phyloP scores from a whole-genome alignment of 2,329 filamentous ascomycete species.

The Corniculantispora saksenae region DNA sequence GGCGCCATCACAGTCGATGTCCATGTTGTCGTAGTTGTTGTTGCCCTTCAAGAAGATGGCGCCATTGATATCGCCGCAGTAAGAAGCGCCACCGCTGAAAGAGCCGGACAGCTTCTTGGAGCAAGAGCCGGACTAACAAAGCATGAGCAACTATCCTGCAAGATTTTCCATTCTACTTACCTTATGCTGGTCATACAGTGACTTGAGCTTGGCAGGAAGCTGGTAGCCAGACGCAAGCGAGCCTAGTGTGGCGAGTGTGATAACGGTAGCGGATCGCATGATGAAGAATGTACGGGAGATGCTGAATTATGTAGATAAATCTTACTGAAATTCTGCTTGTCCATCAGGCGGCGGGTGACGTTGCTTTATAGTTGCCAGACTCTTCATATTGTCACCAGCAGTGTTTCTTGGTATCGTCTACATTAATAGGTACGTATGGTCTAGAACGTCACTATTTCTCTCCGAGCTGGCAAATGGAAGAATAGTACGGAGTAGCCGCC shows the following conservation, averaged over 20 bases:
- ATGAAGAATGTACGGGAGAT: not conserved
- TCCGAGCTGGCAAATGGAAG: not conserved
- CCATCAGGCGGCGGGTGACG: not conserved
- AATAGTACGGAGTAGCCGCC: not conserved
- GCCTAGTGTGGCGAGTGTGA: slow-evolving; percentile 18
- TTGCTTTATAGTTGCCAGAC: not conserved
- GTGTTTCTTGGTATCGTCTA: not conserved
- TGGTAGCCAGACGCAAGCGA: slow-evolving; percentile 18
- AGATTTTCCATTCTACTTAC: not conserved
- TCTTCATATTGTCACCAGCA: not conserved
- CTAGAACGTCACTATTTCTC: not conserved
- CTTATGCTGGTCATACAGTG: slow-evolving; percentile 23
- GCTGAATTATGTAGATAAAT: not conserved
- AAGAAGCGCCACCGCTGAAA: not conserved
- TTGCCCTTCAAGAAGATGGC: slow-evolving; percentile 45
- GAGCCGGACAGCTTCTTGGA: slow-evolving; percentile 5
- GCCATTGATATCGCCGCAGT: slow-evolving; percentile 24
- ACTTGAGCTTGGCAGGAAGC: slow-evolving; percentile 22
- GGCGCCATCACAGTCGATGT: slow-evolving; percentile 52
- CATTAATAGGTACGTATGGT: not conserved
- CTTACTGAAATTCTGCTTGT: not conserved
- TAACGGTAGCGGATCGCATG: slow-evolving; percentile 20
- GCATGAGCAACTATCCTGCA: not conserved
- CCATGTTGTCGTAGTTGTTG: slow-evolving; percentile 45
- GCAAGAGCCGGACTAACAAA: slow-evolving; percentile 2